phyloP scores from a whole-genome alignment of 768 basidiomycete species.

The Leucocoprinus birnbaumii region DNA sequence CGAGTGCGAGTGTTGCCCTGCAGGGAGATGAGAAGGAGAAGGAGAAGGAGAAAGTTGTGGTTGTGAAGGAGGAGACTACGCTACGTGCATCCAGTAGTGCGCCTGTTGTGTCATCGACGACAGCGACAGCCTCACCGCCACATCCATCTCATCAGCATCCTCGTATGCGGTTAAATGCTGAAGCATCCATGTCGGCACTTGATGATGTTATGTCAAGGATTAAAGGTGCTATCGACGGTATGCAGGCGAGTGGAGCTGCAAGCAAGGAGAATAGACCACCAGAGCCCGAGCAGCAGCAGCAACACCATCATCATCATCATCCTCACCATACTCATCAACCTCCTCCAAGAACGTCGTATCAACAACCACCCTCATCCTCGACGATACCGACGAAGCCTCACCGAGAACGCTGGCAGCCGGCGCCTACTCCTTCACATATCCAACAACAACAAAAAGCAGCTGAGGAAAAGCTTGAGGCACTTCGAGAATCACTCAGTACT shows the following conservation, averaged over 20 bases:
- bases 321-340: not conserved
- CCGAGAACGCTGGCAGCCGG: constrained; percentile 55
- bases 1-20: not conserved
- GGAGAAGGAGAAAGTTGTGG: not conserved
- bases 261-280: constrained; percentile 24
- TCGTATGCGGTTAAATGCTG: constrained; percentile 33
- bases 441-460: constrained; percentile 9
- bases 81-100: not conserved
- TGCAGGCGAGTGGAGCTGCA: constrained; percentile 38
- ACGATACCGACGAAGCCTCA: constrained; percentile 16
- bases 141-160: constrained; percentile 7
- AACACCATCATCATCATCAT: constrained; percentile 16
- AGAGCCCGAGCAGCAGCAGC: constrained; percentile 21
- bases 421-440: constrained; percentile 23
- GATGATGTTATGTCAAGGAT: constrained; percentile 86
- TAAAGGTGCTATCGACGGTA: constrained; percentile 72
- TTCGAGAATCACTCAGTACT: constrained; percentile 45
- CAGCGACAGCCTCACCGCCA: not conserved
- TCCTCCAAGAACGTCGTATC: not conserved
- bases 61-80: constrained; percentile 7
- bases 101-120: constrained; percentile 9
- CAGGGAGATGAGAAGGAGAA: not conserved
- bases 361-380: not conserved
- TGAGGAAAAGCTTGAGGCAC: constrained; percentile 32
- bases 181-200: constrained; percentile 66